Evolutionary conservation across 1,284 basidiomycete species (phyloP).

Genomic region (Sporisorium reilianum): DNA sequence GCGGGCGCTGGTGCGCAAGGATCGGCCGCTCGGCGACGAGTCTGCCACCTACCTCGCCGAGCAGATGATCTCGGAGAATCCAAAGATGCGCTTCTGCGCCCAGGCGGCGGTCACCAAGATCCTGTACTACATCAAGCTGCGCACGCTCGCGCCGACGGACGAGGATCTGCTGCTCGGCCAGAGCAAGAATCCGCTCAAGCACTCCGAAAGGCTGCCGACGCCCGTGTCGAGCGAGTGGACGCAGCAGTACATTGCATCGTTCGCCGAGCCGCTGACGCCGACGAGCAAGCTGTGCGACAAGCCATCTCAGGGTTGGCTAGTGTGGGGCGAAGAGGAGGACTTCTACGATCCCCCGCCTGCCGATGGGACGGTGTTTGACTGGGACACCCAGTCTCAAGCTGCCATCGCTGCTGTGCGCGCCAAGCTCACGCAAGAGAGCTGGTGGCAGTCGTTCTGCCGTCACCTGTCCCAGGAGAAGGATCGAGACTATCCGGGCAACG

Average conservation of each 20-base stretch:
- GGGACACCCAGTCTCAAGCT: constrained; percentile 77
- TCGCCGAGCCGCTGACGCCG: constrained; percentile 69
- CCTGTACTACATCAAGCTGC: constrained; percentile 83
- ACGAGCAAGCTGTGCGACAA: constrained; percentile 79
- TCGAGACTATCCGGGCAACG: constrained; percentile 60
- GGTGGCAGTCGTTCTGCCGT: constrained; percentile 73
- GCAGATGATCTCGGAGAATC: constrained; percentile 78
- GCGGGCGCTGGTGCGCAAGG: constrained; percentile 80
- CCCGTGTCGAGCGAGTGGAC: constrained; percentile 73
- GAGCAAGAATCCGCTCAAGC: constrained; percentile 80
- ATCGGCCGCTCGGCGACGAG: constrained; percentile 77
- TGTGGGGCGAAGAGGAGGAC: constrained; percentile 81
- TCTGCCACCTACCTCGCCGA: constrained; percentile 72
- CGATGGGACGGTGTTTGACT: constrained; percentile 74
- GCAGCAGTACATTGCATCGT: constrained; percentile 72
- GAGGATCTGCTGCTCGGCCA: constrained; percentile 84
- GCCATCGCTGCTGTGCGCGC: constrained; percentile 76
- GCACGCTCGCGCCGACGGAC: constrained; percentile 78
- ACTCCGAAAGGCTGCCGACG: constrained; percentile 60
- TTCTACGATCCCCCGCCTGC: constrained; percentile 75
- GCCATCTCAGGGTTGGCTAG: constrained; percentile 83
- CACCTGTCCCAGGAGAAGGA: constrained; percentile 67
- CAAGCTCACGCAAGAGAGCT: constrained; percentile 74
- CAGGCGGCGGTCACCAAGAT: constrained; percentile 83
- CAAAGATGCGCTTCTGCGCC: constrained; percentile 80